phyloP scores from a whole-genome alignment of 2,329 filamentous ascomycete genomes.

The Xylariales sp. region DNA sequence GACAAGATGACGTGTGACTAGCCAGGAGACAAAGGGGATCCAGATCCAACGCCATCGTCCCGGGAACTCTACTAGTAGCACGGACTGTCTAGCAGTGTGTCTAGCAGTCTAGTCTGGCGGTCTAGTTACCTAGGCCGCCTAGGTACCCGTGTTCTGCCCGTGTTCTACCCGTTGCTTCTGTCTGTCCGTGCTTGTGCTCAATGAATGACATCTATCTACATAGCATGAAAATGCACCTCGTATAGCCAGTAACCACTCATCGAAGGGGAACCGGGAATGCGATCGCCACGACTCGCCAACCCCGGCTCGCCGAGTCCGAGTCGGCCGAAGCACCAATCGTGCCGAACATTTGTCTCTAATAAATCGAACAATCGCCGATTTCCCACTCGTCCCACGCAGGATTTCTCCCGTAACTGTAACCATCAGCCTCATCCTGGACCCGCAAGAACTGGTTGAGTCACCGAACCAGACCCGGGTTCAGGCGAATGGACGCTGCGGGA shows the following conservation, averaged over 20 bases:
- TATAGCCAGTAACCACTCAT: constrained; percentile 33
- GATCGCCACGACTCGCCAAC: constrained; percentile 14
- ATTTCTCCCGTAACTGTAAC: neutral
- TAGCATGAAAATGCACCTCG: constrained; percentile 26
- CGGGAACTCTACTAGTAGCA: no score
- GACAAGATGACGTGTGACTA: constrained; percentile 21
- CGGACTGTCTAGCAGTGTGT: no score
- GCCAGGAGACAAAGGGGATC: constrained; percentile 10
- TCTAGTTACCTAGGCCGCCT: no score
- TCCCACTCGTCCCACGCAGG: constrained; percentile 6
- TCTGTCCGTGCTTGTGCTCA: no score
- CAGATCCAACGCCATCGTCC: constrained; percentile 12
- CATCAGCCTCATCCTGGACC: constrained; percentile 21
- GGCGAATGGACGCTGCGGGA: constrained; percentile 31
- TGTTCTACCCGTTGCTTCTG: no score
- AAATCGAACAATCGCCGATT: constrained; percentile 1
- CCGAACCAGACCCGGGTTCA: neutral
- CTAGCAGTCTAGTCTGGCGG: no score
- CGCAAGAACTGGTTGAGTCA: constrained; percentile 31
- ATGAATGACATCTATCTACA: no score
- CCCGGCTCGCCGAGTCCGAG: constrained; percentile 19
- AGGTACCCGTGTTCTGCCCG: no score
- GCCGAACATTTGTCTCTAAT: neutral
- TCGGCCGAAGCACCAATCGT: neutral
- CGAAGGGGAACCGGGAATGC: neutral